Evolutionary conservation across 2,329 filamentous ascomycete genomes (phyloP).

Genomic region (Metarhizium anisopliae): DNA sequence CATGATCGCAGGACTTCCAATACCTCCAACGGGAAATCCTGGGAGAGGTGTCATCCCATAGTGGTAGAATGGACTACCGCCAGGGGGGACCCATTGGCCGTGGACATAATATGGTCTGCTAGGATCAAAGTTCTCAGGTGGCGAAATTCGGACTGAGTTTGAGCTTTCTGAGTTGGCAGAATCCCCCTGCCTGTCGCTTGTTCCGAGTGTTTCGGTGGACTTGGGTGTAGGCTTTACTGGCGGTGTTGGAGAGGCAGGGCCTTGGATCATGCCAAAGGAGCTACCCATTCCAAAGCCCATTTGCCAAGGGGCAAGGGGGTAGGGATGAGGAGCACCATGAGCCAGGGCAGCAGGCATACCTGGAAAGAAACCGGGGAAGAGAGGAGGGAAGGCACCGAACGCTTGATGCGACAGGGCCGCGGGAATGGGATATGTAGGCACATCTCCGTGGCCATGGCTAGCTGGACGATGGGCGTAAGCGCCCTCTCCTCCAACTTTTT

Average conservation of each 20-base stretch:
- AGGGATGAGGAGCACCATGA: conserved; percentile 19
- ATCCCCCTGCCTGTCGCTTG: conserved; percentile 22
- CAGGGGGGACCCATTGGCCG: conserved; percentile 33
- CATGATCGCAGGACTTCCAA: conserved; percentile 12
- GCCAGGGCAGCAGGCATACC: conserved; percentile 21
- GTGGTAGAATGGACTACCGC: conserved; percentile 15
- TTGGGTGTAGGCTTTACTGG: conserved; percentile 10
- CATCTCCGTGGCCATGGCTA: conserved; percentile 9
- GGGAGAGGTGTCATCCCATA: conserved; percentile 19
- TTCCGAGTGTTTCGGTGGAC: conserved; percentile 12
- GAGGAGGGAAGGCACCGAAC: conserved; percentile 19
- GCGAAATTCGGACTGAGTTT: conserved; percentile 24
- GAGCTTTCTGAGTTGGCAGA: conserved; percentile 21
- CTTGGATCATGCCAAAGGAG: conserved; percentile 16
- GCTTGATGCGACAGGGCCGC: conserved; percentile 14
- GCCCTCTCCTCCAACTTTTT: conserved; percentile 21
- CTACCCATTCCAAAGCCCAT: conserved; percentile 27
- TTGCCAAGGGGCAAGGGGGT: conserved; percentile 31
- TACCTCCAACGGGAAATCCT: conserved; percentile 17
- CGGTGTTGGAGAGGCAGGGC: conserved; percentile 15
- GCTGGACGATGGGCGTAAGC: conserved; percentile 10
- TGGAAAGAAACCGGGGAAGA: conserved; percentile 23
- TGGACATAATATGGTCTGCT: conserved; percentile 35
- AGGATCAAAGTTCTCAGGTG: conserved; percentile 37
- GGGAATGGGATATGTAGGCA: conserved; percentile 6